Percentiles rank a stretch among this genome's conserved stretches.
phyloP scores from a whole-genome alignment of 1,284 basidiomycete genomes.

The Trichosporon ovoides region DNA sequence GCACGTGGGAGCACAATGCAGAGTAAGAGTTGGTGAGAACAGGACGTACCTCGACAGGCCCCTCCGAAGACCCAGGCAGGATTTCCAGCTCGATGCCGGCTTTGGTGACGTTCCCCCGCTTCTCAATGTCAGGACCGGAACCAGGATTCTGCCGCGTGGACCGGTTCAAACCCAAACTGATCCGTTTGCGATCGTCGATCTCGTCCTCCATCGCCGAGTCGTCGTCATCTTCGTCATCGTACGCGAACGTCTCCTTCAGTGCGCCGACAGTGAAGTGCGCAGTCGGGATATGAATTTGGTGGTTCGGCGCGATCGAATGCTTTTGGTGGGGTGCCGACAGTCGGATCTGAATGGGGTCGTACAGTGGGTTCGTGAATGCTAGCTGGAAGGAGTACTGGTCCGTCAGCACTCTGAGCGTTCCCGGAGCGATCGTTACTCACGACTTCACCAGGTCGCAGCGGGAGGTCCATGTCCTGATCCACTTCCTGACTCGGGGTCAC shows the following conservation, averaged over 20 bases:
- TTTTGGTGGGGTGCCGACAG: constrained; percentile 59
- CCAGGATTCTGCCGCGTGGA: constrained; percentile 29
- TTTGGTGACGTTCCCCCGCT: constrained; percentile 74
- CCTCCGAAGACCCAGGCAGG: constrained; percentile 16
- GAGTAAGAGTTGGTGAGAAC: too few species aligned
- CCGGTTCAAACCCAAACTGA: constrained; percentile 51
- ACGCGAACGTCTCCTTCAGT: constrained; percentile 91
- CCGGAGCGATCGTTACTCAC: constrained; percentile 18
- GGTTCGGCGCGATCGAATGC: constrained; percentile 38
- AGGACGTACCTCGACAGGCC: constrained; percentile 23
- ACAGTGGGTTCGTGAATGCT: constrained; percentile 84
- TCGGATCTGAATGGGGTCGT: constrained; percentile 85
- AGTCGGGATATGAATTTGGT: constrained; percentile 61
- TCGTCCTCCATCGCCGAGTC: constrained; percentile 58
- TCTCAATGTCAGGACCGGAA: constrained; percentile 40
- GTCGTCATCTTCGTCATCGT: constrained; percentile 74
- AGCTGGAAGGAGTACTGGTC: constrained; percentile 72
- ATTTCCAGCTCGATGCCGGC: constrained; percentile 54
- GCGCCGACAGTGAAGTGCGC: constrained; percentile 73
- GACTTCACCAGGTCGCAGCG: constrained; percentile 30
- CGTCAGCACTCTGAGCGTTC: background rate
- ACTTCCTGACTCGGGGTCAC: constrained; percentile 13
- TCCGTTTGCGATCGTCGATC: constrained; percentile 22
- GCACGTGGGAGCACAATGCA: background rate
- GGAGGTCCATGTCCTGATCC: constrained; percentile 32